phyloP scores from a whole-genome alignment of 140 eudicot species.

The Ambrosia hybrid region DNA sequence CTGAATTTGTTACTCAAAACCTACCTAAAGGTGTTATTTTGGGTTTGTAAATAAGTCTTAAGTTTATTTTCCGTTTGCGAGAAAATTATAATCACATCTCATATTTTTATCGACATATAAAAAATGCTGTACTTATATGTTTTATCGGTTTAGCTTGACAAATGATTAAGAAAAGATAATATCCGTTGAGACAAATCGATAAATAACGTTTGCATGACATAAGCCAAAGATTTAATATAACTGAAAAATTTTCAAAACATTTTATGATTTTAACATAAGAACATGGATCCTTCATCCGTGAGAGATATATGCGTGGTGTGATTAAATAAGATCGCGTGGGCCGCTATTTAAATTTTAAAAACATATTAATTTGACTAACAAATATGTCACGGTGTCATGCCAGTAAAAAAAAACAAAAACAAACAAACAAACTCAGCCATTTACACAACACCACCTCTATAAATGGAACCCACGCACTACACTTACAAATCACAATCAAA shows the following conservation, averaged over 20 bases:
- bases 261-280: not conserved
- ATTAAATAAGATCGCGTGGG: not conserved
- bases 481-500: not conserved
- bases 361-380: conserved; percentile 12
- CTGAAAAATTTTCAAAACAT: not conserved
- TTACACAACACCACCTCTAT: conserved; percentile 12
- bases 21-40: too few species aligned
- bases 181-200: not conserved
- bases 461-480: conserved; percentile 25
- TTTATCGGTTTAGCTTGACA: too few species aligned
- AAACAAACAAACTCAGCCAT: not conserved
- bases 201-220: not conserved
- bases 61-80: too few species aligned
- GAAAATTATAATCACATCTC: too few species aligned
- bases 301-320: not conserved
- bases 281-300: not conserved
- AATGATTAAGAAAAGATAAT: not conserved
- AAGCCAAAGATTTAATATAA: not conserved
- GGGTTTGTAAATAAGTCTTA: too few species aligned
- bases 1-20: too few species aligned
- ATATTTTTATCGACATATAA: too few species aligned
- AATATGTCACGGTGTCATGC: conserved; percentile 18
- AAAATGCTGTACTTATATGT: too few species aligned
- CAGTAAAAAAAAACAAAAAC: too few species aligned
- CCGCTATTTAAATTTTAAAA: not conserved